Percentiles rank a stretch among this genome's conserved stretches.
Conservation (phyloP, 2,329 filamentous ascomycete species). For the Fusarium sp. region DNA sequence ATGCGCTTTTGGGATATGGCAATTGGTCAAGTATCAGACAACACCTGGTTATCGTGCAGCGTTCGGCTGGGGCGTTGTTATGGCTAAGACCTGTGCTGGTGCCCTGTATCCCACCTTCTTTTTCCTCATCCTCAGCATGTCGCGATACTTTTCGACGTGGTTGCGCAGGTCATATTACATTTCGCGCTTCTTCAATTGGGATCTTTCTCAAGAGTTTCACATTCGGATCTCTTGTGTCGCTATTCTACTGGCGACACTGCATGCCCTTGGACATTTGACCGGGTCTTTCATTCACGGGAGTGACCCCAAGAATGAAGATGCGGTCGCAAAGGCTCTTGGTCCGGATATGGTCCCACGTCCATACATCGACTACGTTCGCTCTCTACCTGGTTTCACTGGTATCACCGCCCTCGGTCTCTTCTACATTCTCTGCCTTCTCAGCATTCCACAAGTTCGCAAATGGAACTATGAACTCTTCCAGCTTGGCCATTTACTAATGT, state of each 20-base stretch:
- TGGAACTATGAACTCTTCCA: constrained; percentile 69
- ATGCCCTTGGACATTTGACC: constrained; percentile 64
- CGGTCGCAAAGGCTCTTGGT: constrained; percentile 58
- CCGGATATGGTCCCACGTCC: constrained; percentile 55
- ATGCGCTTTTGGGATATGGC: constrained; percentile 65
- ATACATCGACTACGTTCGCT: constrained; percentile 60
- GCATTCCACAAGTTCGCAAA: constrained; percentile 61
- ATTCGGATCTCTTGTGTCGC: constrained; percentile 64
- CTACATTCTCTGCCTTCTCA: constrained; percentile 60
- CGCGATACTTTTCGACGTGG: constrained; percentile 64
- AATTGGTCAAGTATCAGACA: constrained; percentile 63
- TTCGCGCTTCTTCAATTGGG: constrained; percentile 67
- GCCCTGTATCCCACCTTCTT: constrained; percentile 68
- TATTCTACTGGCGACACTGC: constrained; percentile 61
- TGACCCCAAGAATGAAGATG: constrained; percentile 54
- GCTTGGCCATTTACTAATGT: constrained; percentile 67
- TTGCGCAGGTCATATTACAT: constrained; percentile 62
- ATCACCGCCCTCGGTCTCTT: constrained; percentile 61
- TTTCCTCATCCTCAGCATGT: constrained; percentile 69
- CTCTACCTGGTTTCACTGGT: constrained; percentile 62
- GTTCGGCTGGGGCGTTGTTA: constrained; percentile 66
- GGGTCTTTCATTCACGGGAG: constrained; percentile 65
- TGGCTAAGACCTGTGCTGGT: constrained; percentile 66
- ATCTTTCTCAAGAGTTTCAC: constrained; percentile 65
- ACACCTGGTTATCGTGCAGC: constrained; percentile 57